Percentiles rank a stretch among this genome's conserved stretches.
Evolutionary conservation across 495 filamentous ascomycete genomes (phyloP).

Genomic region (Elasticomyces elasticus): DNA sequence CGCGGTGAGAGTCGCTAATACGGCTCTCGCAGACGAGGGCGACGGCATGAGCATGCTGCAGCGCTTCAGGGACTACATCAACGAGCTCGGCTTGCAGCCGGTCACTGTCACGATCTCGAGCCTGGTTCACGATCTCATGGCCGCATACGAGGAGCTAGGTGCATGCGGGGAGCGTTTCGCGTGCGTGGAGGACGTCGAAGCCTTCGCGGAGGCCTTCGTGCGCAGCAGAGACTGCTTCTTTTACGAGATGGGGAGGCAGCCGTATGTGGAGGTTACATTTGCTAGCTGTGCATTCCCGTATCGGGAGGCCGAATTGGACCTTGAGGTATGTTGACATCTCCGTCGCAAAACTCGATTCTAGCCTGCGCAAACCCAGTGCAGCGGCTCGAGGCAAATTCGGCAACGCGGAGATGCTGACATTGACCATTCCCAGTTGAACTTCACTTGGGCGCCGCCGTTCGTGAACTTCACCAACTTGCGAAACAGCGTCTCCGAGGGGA

Average conservation of each 20-base stretch:
- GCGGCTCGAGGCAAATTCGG: not conserved
- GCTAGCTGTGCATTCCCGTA: not conserved
- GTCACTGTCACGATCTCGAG: slow-evolving; percentile 18
- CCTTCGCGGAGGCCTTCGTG: slow-evolving; percentile 5
- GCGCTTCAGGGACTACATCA: slow-evolving; percentile 6
- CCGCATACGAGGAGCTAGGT: not conserved
- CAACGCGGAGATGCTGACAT: not conserved
- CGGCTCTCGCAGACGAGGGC: not conserved
- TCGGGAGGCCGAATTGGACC: not conserved
- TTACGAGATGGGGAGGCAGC: not conserved
- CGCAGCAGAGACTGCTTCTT: slow-evolving; percentile 12
- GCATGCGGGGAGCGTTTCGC: not conserved
- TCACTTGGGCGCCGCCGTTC: not conserved
- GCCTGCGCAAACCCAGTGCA: not conserved
- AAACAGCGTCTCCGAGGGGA: slow-evolving; percentile 4
- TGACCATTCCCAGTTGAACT: not conserved
- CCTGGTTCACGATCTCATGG: slow-evolving; percentile 12
- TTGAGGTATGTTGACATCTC: not conserved
- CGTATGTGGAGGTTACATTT: slow-evolving; percentile 8
- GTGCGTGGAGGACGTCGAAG: not conserved
- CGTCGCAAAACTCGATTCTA: not conserved
- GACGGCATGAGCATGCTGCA: not conserved
- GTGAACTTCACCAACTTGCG: not conserved
- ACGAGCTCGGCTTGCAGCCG: slow-evolving; percentile 1
- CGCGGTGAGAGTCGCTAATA: not conserved